phyloP scores from a whole-genome alignment of 1,284 basidiomycete species.

The Porodaedalea pini region DNA sequence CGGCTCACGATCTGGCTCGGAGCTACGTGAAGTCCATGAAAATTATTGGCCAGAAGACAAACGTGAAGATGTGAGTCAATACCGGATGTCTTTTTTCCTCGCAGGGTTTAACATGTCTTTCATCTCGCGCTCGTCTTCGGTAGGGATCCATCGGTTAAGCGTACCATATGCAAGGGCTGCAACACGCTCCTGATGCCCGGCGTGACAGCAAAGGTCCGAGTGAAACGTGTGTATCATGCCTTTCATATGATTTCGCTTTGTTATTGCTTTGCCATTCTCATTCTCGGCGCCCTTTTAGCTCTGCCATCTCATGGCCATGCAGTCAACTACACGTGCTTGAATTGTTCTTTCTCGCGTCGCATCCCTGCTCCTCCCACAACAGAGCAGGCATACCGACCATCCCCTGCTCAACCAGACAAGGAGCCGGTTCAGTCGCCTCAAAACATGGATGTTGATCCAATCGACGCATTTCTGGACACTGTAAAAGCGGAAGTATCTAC shows the following conservation, averaged over 20 bases:
- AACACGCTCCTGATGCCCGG: slow-evolving; percentile 64
- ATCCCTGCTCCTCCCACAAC: slow-evolving; percentile 56
- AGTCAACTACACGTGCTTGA: slow-evolving; percentile 53
- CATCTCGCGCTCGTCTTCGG: slow-evolving; percentile 11
- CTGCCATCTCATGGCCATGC: slow-evolving; percentile 49
- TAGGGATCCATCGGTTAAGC: slow-evolving; percentile 78
- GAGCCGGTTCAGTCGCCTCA: not conserved
- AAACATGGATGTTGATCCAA: not conserved
- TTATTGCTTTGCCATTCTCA: slow-evolving; percentile 9
- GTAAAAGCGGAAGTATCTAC: not conserved
- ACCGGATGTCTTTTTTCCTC: not conserved
- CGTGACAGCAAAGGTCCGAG: slow-evolving; percentile 54
- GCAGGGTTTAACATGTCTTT: not conserved
- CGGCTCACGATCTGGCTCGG: slow-evolving; percentile 50
- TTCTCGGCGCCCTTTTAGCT: slow-evolving; percentile 35
- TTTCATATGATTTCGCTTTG: not conserved
- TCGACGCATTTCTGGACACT: not conserved
- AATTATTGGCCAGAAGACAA: slow-evolving; percentile 66
- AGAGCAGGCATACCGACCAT: not conserved
- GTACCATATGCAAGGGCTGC: slow-evolving; percentile 70
- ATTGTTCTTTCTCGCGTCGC: slow-evolving; percentile 49
- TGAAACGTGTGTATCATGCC: slow-evolving; percentile 49
- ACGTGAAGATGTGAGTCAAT: slow-evolving; percentile 64
- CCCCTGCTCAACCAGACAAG: not conserved
- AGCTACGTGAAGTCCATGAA: slow-evolving; percentile 66